These are phyloP conservation scores for Arctium minus DNA, from an alignment of 129 eudicot species.

Conservation along the genomic window DNA sequence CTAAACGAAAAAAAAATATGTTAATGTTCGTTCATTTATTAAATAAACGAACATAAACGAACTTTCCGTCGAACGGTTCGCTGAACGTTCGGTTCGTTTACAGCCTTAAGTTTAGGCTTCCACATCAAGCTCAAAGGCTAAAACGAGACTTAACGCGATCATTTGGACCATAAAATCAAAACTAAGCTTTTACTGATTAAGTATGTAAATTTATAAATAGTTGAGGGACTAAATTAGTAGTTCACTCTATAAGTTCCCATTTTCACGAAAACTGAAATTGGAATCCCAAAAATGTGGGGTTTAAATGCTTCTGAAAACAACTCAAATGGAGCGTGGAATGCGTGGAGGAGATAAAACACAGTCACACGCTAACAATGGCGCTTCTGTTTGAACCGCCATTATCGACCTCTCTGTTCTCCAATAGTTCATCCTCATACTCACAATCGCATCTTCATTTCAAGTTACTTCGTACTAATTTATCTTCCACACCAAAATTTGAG, in stretches of 20 bases:
- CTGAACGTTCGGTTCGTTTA: no score
- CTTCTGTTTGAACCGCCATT: conserved; percentile 36
- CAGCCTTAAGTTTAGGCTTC: no score
- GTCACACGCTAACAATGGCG: conserved; percentile 24
- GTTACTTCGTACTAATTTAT: conserved; percentile 18
- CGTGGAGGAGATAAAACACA: conserved; percentile 11
- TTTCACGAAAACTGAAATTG: neutral
- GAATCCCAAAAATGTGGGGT: conserved; percentile 16
- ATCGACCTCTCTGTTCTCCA: conserved; percentile 27
- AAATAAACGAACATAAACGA: no score
- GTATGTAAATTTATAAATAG: neutral
- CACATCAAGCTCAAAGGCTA: no score
- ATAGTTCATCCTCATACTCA: conserved; percentile 11
- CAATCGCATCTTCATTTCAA: conserved; percentile 7
- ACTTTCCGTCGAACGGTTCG: no score
- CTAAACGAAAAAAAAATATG: no score
- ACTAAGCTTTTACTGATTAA: neutral
- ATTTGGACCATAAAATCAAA: neutral
- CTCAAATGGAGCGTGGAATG: neutral
- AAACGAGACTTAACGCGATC: neutral
- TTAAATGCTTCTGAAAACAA: conserved; percentile 11
- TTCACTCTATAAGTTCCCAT: neutral
- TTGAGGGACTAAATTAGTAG: neutral
- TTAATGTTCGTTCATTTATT: no score
- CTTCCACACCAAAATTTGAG: conserved; percentile 15